Evolutionary conservation across 345 rosid genomes (phyloP).

Genomic region (Citrus mangshanensis): DNA sequence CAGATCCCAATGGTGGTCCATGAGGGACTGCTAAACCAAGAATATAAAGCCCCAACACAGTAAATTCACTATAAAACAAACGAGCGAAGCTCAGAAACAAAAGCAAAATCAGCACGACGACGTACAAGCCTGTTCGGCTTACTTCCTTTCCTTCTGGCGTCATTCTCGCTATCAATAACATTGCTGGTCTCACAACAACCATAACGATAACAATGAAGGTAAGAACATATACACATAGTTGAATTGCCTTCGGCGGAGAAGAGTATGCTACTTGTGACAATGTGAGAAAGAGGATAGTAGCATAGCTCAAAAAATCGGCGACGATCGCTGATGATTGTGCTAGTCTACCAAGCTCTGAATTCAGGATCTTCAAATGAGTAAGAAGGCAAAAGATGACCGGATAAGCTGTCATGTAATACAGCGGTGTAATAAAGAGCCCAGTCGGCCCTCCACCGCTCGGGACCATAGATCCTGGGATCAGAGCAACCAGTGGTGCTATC

Average conservation of each 20-base stretch:
- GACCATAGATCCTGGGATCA: too few species aligned
- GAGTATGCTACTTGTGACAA: not conserved
- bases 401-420: constrained; percentile 7
- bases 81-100: not conserved
- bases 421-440: not conserved
- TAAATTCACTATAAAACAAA: not conserved
- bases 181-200: not conserved
- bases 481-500: not conserved
- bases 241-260: rapidly evolving
- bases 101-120: not conserved
- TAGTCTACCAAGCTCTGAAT: constrained; percentile 27
- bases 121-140: not conserved
- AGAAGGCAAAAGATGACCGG: constrained; percentile 20
- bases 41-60: constrained; percentile 5
- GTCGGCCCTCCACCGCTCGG: too few species aligned
- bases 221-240: too few species aligned
- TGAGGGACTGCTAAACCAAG: constrained; percentile 19
- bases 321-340: constrained; percentile 10
- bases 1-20: constrained; percentile 30
- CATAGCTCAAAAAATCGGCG: not conserved
- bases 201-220: not conserved
- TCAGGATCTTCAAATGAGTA: constrained; percentile 14
- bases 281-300: rapidly evolving
- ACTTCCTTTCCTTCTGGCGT: not conserved
- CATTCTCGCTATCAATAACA: not conserved